Evolutionary conservation across 345 rosid genomes (phyloP), one percentile per base, ranked within the genome.

Genomic region (Citrus cavaleriei): DNA sequence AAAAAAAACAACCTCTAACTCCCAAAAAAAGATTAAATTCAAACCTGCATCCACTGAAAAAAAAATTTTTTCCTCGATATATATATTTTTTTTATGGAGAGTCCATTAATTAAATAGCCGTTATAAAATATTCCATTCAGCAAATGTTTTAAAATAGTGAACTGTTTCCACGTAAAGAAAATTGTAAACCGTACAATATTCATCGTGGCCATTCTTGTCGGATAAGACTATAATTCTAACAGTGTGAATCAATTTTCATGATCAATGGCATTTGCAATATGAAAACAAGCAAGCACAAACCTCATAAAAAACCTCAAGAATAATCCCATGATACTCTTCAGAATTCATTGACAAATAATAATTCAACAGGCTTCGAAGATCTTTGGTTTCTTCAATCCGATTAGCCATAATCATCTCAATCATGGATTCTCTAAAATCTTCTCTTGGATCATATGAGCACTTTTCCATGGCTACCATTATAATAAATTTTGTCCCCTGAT

Each of bases 381-480:
- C 95, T 63, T 85, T 89, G 0, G 93, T 86, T 28, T 91, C 85
- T 62, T 86, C 85, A 38, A 93, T 86, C 75, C 85, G 85, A 81
- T 92, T 95, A 0, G 84, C 86, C 76, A 86, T 78, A 54, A 95
- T 92, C 94, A 95, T 91, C 81, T 92, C 94, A 14, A 89, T 78
- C 93, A 95, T 91, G 21, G 98, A 95, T 38, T 88, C 92, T 78
- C 88, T 83, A 65, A 93, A 95, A 79, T 95, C 99, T 78, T 87
- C 88, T 78, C 90, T 85, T 25, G 95, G 97, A 87, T 92, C 93
- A 42, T 82, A 80, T 30, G 98, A 92, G 80, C 87, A 81, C 84
- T 88, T 95, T 80, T 95, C 99, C 93, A 87, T 86, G 0, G 97
- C 99, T 73, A 93, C 88, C 98, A 95, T 88, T 24, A 95, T 91